Evolutionary conservation across 495 filamentous ascomycete species (phyloP).

Genomic region (Jackrogersella minutella): DNA sequence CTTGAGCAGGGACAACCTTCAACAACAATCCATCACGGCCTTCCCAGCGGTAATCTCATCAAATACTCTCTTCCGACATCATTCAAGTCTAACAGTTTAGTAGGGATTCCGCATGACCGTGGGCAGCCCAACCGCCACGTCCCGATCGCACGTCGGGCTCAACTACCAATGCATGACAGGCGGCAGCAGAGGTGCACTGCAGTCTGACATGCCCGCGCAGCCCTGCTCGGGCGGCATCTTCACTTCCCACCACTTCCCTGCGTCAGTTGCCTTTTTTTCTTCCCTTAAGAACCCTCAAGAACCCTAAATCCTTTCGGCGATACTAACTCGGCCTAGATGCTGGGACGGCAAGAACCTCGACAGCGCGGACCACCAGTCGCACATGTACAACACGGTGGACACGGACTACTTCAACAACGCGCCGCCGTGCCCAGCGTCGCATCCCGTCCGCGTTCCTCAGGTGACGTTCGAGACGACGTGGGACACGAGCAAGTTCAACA

Average conservation of each 20-base stretch:
- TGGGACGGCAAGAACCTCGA: constrained; percentile 60
- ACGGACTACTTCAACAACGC: constrained; percentile 38
- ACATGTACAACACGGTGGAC: constrained; percentile 50
- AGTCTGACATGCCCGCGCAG: no score
- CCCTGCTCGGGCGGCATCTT: constrained; percentile 48
- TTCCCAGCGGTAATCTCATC: constrained; percentile 38
- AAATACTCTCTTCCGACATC: background rate
- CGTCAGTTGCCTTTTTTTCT: constrained; percentile 37
- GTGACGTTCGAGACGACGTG: constrained; percentile 55
- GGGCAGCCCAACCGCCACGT: constrained; percentile 39
- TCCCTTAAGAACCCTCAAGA: no score
- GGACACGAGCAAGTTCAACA: constrained; percentile 49
- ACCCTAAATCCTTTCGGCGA: no score
- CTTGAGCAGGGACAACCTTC: constrained; percentile 40
- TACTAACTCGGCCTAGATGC: constrained; percentile 35
- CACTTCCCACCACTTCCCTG: constrained; percentile 50
- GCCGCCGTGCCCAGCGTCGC: constrained; percentile 50
- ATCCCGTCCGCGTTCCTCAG: constrained; percentile 50
- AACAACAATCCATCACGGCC: constrained; percentile 44
- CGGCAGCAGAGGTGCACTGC: constrained; percentile 32
- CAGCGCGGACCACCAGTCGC: constrained; percentile 56
- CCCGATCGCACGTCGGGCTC: constrained; percentile 35
- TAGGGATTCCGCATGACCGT: constrained; percentile 51
- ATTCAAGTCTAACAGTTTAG: constrained; percentile 2
- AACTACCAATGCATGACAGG: constrained; percentile 43